A percentile compares a stretch with the other conserved stretches of the same genome.
Conservation (phyloP, 2,329 filamentous ascomycete genomes). For the Dryadomyces quercus-mongolicae region DNA sequence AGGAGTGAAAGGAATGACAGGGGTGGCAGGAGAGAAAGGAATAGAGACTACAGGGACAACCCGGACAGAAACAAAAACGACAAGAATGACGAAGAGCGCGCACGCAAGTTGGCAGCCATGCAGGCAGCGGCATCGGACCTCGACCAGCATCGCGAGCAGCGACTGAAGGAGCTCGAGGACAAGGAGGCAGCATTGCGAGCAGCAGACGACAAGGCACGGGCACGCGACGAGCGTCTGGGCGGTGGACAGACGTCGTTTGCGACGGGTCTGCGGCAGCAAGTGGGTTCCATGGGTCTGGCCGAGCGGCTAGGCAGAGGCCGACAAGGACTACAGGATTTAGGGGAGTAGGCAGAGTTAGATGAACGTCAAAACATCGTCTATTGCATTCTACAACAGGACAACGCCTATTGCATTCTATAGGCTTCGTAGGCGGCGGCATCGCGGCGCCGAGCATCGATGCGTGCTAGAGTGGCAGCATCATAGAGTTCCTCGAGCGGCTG, state of each 20-base stretch:
- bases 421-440: conserved; percentile 54
- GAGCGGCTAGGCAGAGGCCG: conserved; percentile 38
- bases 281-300: conserved; percentile 36
- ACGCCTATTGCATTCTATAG: conserved; percentile 19
- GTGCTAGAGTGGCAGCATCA: conserved; percentile 49
- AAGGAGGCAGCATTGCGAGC: conserved; percentile 52
- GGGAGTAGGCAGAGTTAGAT: background rate
- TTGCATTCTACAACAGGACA: no score
- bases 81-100: conserved; percentile 40
- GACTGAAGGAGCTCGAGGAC: conserved; percentile 54
- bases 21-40: conserved; percentile 1
- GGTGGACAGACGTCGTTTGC: conserved; percentile 36
- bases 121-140: conserved; percentile 57
- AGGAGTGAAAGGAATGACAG: conserved; percentile 2
- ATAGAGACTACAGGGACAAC: background rate
- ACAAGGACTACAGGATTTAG: conserved; percentile 24
- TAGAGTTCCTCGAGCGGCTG: conserved; percentile 65
- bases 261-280: conserved; percentile 49
- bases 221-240: conserved; percentile 24
- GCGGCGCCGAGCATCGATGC: conserved; percentile 52
- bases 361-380: background rate
- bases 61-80: background rate
- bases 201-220: conserved; percentile 52
- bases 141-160: conserved; percentile 55
- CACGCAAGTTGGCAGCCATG: conserved; percentile 60